Evolutionary conservation across 306 rosid species (phyloP).

Genomic region (Begonia fuchsioides): DNA sequence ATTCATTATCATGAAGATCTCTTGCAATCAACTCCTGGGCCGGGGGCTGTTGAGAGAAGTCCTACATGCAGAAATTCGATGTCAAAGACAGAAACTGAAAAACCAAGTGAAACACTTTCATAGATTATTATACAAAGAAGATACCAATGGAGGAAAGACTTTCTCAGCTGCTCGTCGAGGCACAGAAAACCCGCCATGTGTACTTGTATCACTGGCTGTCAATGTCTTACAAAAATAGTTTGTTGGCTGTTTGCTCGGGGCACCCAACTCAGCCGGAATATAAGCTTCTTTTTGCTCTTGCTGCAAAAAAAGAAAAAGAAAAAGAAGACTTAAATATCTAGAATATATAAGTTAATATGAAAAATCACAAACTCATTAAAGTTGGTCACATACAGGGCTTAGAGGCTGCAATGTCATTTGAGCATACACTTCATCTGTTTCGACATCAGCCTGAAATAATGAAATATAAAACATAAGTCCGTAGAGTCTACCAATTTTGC

Average conservation of each 20-base stretch:
- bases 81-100: background rate
- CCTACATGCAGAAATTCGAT: slow-evolving; percentile 26
- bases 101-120: no score
- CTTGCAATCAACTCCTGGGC: slow-evolving; percentile 90
- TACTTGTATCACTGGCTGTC: slow-evolving; percentile 98
- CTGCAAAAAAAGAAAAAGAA: slow-evolving; percentile 22
- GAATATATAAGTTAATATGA: slow-evolving; percentile 1
- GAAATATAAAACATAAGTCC: slow-evolving; percentile 8
- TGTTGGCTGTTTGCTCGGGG: slow-evolving; percentile 87
- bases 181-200: slow-evolving; percentile 97
- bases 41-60: slow-evolving; percentile 90
- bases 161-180: slow-evolving; percentile 99
- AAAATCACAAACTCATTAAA: slow-evolving; percentile 4
- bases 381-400: slow-evolving; percentile 42
- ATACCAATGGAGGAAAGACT: slow-evolving; percentile 95
- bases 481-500: no score
- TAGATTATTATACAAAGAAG: no score
- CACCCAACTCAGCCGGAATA: slow-evolving; percentile 81
- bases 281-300: slow-evolving; percentile 92
- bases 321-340: no score
- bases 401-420: slow-evolving; percentile 96
- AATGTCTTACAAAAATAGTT: slow-evolving; percentile 92
- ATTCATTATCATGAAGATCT: slow-evolving; percentile 90
- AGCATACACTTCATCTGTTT: slow-evolving; percentile 87
- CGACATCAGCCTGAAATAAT: slow-evolving; percentile 73